Percentiles rank a stretch among this genome's conserved stretches.
These are phyloP conservation scores for Beauveria australis DNA, from an alignment of 2,329 filamentous ascomycete species.

Conservation along the genomic window DNA sequence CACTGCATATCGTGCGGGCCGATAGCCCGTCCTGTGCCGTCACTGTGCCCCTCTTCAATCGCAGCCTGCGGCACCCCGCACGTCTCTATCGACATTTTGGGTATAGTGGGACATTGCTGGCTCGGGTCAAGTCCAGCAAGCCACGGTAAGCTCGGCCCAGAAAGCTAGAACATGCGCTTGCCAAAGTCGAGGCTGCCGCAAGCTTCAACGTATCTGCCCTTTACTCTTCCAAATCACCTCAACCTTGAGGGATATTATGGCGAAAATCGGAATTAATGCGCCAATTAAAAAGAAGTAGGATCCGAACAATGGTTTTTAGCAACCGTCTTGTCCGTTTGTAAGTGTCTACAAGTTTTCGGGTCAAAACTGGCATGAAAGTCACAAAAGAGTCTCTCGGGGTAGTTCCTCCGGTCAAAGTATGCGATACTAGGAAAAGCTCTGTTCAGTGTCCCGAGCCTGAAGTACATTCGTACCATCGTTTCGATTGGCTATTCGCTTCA, in stretches of 20 bases:
- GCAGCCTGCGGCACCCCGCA: constrained; percentile 24
- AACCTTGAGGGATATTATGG: constrained; percentile 26
- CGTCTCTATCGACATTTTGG: constrained; percentile 28
- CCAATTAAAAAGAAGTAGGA: constrained; percentile 24
- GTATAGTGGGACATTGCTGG: constrained; percentile 13
- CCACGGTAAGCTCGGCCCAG: constrained; percentile 18
- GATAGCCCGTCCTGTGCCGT: constrained; percentile 7
- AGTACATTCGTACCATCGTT: too few relatives aligned
- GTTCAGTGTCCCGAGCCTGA: too few relatives aligned
- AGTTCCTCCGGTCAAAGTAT: not conserved
- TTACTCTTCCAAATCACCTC: constrained; percentile 19
- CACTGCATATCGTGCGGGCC: not conserved
- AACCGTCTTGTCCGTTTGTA: not conserved
- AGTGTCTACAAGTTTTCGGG: not conserved
- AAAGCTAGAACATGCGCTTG: constrained; percentile 16
- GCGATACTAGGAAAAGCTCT: too few relatives aligned
- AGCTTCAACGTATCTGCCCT: constrained; percentile 24
- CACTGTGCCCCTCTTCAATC: constrained; percentile 18
- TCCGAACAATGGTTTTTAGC: constrained; percentile 27
- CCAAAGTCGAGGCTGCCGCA: constrained; percentile 19
- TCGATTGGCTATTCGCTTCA: not conserved
- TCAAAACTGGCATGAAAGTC: not conserved
- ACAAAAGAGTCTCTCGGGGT: too few relatives aligned
- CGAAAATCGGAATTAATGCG: constrained; percentile 19
- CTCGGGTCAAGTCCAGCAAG: constrained; percentile 17